Evolutionary conservation across 176 grass and related monocot species (phyloP).

Genomic region (Rhipidocladum racemiflorum): DNA sequence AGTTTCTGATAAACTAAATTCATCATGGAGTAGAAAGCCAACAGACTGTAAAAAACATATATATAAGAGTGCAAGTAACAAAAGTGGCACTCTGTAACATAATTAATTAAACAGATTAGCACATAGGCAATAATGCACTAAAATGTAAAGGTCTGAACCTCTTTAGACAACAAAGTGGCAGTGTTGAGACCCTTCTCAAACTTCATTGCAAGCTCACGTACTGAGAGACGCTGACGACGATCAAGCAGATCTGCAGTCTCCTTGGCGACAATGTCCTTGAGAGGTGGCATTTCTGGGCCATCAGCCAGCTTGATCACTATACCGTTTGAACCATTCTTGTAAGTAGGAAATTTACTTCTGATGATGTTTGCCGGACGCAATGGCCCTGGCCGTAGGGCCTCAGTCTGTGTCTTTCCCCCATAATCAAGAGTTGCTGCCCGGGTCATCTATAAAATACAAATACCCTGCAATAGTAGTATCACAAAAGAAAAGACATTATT

Average conservation of each 20-base stretch:
- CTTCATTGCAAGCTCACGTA: slow-evolving; percentile 80
- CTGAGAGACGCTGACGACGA: slow-evolving; percentile 66
- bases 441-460: slow-evolving; percentile 44
- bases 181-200: slow-evolving; percentile 87
- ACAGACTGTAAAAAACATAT: not conserved
- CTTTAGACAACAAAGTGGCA: slow-evolving; percentile 69
- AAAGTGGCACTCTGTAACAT: not conserved
- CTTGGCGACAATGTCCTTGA: slow-evolving; percentile 73
- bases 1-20: slow-evolving; percentile 4
- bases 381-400: slow-evolving; percentile 41
- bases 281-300: slow-evolving; percentile 38
- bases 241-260: slow-evolving; percentile 60
- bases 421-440: slow-evolving; percentile 44
- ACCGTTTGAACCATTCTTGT: slow-evolving; percentile 59
- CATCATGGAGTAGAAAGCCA: not conserved
- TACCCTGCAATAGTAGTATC: slow-evolving; percentile 7
- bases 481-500: not conserved
- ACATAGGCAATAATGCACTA: not conserved
- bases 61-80: not conserved
- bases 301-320: slow-evolving; percentile 59
- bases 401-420: slow-evolving; percentile 44
- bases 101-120: slow-evolving; percentile 3
- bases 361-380: slow-evolving; percentile 53
- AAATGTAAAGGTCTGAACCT: slow-evolving; percentile 43
- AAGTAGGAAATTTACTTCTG: slow-evolving; percentile 59